A percentile compares a stretch with the other conserved stretches of the same genome.
These are phyloP conservation scores for Hymenoscyphus repandus DNA, from an alignment of 2,329 filamentous ascomycete genomes.

Conservation along the genomic window DNA sequence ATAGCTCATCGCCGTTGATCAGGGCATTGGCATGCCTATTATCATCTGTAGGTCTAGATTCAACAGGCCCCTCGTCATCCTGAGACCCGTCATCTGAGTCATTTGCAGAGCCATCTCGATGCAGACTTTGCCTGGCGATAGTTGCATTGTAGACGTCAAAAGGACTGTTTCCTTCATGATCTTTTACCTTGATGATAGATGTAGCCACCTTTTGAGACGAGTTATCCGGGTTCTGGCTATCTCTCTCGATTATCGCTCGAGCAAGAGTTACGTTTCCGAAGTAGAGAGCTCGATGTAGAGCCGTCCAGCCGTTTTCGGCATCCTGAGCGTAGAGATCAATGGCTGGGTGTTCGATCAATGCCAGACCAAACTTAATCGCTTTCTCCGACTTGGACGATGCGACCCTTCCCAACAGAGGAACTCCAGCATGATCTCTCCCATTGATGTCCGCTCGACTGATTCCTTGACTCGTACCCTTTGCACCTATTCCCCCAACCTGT, in stretches of 20 bases:
- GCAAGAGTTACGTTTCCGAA: slow-evolving; percentile 85
- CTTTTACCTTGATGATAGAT: slow-evolving; percentile 88
- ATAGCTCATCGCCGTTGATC: slow-evolving; percentile 74
- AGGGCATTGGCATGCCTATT: slow-evolving; percentile 3
- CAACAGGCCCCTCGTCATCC: slow-evolving; percentile 42
- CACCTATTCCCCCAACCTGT: slow-evolving; percentile 39
- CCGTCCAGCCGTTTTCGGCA: slow-evolving; percentile 90
- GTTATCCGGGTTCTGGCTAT: slow-evolving; percentile 52
- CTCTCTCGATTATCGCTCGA: slow-evolving; percentile 72
- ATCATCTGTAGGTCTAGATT: not conserved
- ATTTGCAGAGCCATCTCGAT: slow-evolving; percentile 26
- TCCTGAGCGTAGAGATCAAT: slow-evolving; percentile 86
- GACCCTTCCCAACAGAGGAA: slow-evolving; percentile 80
- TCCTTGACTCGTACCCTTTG: slow-evolving; percentile 39
- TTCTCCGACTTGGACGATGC: slow-evolving; percentile 68
- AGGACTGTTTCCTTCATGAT: slow-evolving; percentile 88
- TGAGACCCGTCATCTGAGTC: slow-evolving; percentile 42
- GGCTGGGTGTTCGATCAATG: slow-evolving; percentile 74
- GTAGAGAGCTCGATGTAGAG: slow-evolving; percentile 85
- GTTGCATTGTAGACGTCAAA: slow-evolving; percentile 90
- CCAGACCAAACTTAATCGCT: slow-evolving; percentile 69
- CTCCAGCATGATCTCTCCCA: slow-evolving; percentile 71
- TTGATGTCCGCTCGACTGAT: slow-evolving; percentile 68
- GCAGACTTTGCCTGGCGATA: slow-evolving; percentile 70
- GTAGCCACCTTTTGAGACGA: slow-evolving; percentile 55